These are phyloP conservation scores for Cadophora sp. DNA, from an alignment of 2,329 filamentous ascomycete species.

Conservation along the genomic window DNA sequence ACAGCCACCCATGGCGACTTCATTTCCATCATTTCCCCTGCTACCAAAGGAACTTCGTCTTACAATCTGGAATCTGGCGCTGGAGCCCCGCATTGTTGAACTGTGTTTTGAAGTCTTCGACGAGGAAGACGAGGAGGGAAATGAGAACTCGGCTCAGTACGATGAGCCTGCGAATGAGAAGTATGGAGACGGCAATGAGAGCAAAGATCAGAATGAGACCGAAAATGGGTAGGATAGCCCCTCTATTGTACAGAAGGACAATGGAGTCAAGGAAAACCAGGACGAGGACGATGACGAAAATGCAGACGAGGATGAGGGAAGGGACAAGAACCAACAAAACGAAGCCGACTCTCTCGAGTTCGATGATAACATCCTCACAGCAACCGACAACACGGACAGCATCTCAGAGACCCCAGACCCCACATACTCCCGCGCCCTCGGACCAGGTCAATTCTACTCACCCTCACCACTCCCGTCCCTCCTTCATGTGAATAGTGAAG, in stretches of 20 bases:
- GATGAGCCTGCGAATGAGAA: background rate
- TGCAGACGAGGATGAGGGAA: no score
- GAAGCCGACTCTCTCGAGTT: background rate
- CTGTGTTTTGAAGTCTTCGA: background rate
- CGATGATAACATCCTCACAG: background rate
- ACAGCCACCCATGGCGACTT: background rate
- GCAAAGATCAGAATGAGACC: no score
- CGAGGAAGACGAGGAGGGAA: background rate
- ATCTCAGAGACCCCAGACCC: background rate
- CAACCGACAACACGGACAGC: background rate
- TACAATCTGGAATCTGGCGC: conserved; percentile 1
- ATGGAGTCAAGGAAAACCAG: background rate
- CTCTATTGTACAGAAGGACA: background rate
- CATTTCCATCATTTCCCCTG: background rate
- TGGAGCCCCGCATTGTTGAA: conserved; percentile 3
- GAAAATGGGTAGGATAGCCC: background rate
- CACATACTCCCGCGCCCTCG: background rate
- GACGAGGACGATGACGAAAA: background rate
- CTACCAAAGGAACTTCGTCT: conserved; percentile 7
- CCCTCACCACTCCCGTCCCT: background rate
- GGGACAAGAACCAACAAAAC: background rate
- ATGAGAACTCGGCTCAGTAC: background rate
- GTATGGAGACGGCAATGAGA: background rate
- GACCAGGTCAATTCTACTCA: conserved; percentile 5
- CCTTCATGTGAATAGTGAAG: background rate